phyloP scores from a whole-genome alignment of 2,329 filamentous ascomycete genomes.

The Uncinocarpus reesii region DNA sequence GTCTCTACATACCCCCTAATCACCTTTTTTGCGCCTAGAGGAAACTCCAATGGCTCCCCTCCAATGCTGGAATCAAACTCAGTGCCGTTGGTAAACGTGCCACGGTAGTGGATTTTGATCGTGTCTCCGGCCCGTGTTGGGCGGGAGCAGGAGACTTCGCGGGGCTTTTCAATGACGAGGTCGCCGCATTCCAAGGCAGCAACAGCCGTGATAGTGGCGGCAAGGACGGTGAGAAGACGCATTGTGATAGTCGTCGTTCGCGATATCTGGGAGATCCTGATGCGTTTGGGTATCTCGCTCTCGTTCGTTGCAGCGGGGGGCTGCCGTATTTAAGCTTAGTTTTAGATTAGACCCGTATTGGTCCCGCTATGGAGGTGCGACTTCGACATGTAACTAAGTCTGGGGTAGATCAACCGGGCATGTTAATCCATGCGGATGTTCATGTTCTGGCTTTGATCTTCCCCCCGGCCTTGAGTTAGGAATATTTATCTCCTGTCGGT shows the following conservation, averaged over 20 bases:
- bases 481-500: not conserved
- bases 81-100: constrained; percentile 63
- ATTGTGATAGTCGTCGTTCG: not conserved
- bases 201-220: constrained; percentile 31
- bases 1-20: constrained; percentile 64
- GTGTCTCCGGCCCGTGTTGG: constrained; percentile 67
- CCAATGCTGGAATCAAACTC: constrained; percentile 81
- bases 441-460: not conserved
- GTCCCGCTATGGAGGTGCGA: not conserved
- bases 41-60: constrained; percentile 64
- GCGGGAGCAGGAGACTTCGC: constrained; percentile 61
- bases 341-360: not conserved
- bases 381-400: constrained; percentile 9
- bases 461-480: not conserved
- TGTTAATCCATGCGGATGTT: not conserved
- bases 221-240: constrained; percentile 29
- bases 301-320: not conserved
- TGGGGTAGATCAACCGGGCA: not conserved
- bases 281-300: not conserved
- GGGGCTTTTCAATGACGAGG: constrained; percentile 67
- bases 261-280: not conserved
- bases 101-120: constrained; percentile 79
- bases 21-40: constrained; percentile 66
- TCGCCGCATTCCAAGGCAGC: constrained; percentile 35
- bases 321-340: constrained; percentile 1